A percentile compares a stretch with the other conserved stretches of the same genome.
phyloP scores from a whole-genome alignment of 2,329 filamentous ascomycete species.

The Sarocladium oryzae region DNA sequence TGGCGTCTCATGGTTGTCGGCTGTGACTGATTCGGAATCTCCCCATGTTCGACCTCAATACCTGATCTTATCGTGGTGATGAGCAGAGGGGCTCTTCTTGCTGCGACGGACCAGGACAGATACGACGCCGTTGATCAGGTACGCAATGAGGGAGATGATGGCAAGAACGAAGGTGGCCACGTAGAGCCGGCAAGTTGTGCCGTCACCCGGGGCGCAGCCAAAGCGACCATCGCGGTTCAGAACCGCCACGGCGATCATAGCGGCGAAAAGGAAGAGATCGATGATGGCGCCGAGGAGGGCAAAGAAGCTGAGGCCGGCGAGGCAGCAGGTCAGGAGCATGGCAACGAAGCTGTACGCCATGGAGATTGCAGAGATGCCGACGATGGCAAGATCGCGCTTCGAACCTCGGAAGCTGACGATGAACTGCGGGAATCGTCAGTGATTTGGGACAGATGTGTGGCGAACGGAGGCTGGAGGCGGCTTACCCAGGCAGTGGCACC shows the following conservation, averaged over 20 bases:
- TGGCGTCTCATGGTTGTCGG: too few relatives aligned
- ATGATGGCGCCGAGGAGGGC: slow-evolving; percentile 6
- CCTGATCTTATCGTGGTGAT: background rate
- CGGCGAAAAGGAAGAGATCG: slow-evolving; percentile 4
- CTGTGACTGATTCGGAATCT: too few relatives aligned
- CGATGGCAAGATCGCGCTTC: slow-evolving; percentile 5
- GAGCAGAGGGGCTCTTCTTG: background rate
- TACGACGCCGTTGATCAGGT: slow-evolving; percentile 7
- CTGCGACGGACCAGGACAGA: background rate
- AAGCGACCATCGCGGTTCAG: slow-evolving; percentile 6
- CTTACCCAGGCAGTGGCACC: slow-evolving; percentile 2
- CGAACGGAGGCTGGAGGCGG: background rate
- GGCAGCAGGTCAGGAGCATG: slow-evolving; percentile 6
- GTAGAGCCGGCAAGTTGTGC: slow-evolving; percentile 2
- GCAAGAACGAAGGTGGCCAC: slow-evolving; percentile 5
- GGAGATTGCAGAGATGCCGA: slow-evolving; percentile 3
- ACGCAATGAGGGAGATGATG: slow-evolving; percentile 4
- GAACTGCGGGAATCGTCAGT: background rate
- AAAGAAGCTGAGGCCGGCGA: slow-evolving; percentile 6
- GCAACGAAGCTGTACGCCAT: slow-evolving; percentile 4
- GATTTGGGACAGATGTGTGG: background rate
- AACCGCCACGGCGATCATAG: slow-evolving; percentile 6
- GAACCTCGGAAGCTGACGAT: slow-evolving; percentile 8
- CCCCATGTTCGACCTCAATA: too few relatives aligned
- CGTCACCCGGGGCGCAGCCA: background rate